These are phyloP conservation scores for Senecio squalidus DNA, from an alignment of 140 eudicot species.

Conservation along the genomic window DNA sequence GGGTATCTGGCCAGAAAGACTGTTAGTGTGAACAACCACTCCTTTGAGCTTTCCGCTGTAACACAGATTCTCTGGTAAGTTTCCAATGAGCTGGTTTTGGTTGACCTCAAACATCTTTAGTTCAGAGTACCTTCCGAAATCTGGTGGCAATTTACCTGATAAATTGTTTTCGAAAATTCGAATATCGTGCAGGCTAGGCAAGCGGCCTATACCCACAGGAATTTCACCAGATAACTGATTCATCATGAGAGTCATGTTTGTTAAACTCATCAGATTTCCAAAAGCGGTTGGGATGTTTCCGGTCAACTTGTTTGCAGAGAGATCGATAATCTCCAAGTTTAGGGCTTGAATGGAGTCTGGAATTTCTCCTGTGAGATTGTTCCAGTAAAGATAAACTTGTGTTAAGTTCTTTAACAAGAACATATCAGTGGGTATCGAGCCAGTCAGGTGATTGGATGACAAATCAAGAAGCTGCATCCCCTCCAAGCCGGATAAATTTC, in stretches of 20 bases:
- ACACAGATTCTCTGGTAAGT: slow-evolving; percentile 54
- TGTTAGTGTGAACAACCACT: slow-evolving; percentile 41
- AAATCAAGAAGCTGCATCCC: slow-evolving; percentile 55
- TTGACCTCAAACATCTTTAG: slow-evolving; percentile 49
- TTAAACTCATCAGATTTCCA: slow-evolving; percentile 37
- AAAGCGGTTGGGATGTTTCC: slow-evolving; percentile 55
- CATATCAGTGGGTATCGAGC: slow-evolving; percentile 55
- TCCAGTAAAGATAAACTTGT: slow-evolving; percentile 42
- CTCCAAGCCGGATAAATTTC: slow-evolving; percentile 32
- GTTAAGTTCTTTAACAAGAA: slow-evolving; percentile 61
- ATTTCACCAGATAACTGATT: slow-evolving; percentile 66
- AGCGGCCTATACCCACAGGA: slow-evolving; percentile 46
- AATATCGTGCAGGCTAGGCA: slow-evolving; percentile 41
- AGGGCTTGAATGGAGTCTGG: slow-evolving; percentile 47
- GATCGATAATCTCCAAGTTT: slow-evolving; percentile 49
- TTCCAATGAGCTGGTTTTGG: slow-evolving; percentile 43
- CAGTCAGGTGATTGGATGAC: slow-evolving; percentile 39
- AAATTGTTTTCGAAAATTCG: slow-evolving; percentile 43
- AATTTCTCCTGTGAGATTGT: slow-evolving; percentile 47
- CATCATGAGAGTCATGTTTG: slow-evolving; percentile 35
- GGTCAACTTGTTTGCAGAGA: slow-evolving; percentile 44
- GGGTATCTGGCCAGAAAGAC: slow-evolving; percentile 59
- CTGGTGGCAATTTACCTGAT: slow-evolving; percentile 66
- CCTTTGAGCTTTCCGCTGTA: slow-evolving; percentile 35
- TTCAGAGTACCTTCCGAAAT: slow-evolving; percentile 60